A percentile compares a stretch with the other conserved stretches of the same genome.
phyloP scores from a whole-genome alignment of 345 rosid species.

The Brassica juncea region DNA sequence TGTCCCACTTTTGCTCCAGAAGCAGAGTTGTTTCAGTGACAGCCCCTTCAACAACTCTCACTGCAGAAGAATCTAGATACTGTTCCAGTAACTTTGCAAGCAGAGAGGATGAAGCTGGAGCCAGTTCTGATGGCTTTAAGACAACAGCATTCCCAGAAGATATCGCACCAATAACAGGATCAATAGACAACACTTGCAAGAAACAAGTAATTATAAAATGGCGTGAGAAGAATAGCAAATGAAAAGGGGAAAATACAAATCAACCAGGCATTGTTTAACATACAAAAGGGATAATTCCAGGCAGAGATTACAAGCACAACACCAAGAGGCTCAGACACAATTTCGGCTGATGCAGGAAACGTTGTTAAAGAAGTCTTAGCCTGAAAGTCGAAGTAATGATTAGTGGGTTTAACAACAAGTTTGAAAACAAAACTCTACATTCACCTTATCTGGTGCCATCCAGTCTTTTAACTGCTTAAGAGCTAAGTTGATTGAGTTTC shows the following conservation, averaged over 20 bases:
- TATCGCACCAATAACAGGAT: constrained; percentile 94
- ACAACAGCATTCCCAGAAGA: constrained; percentile 91
- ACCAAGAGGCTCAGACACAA: constrained; percentile 88
- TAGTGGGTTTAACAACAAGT: neutral
- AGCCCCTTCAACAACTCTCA: constrained; percentile 85
- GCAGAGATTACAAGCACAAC: constrained; percentile 88
- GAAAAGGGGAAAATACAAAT: neutral
- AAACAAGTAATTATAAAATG: neutral
- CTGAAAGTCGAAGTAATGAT: constrained; percentile 40
- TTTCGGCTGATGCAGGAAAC: constrained; percentile 92
- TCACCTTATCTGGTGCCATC: constrained; percentile 83
- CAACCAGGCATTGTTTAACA: constrained; percentile 32
- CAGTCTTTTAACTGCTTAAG: constrained; percentile 71
- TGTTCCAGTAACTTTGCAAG: constrained; percentile 61
- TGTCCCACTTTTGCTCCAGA: constrained; percentile 96
- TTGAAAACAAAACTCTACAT: constrained; percentile 16
- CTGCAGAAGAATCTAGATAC: constrained; percentile 68
- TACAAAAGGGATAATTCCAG: constrained; percentile 95
- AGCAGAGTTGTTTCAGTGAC: constrained; percentile 72
- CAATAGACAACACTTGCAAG: constrained; percentile 74
- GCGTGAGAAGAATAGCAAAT: neutral
- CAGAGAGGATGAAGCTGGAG: constrained; percentile 77
- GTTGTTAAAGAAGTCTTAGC: constrained; percentile 76
- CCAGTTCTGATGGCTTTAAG: constrained; percentile 88
- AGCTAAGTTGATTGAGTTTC: constrained; percentile 59